phyloP scores from a whole-genome alignment of 179 eudicot species.

The Sideroxylon spinosum region DNA sequence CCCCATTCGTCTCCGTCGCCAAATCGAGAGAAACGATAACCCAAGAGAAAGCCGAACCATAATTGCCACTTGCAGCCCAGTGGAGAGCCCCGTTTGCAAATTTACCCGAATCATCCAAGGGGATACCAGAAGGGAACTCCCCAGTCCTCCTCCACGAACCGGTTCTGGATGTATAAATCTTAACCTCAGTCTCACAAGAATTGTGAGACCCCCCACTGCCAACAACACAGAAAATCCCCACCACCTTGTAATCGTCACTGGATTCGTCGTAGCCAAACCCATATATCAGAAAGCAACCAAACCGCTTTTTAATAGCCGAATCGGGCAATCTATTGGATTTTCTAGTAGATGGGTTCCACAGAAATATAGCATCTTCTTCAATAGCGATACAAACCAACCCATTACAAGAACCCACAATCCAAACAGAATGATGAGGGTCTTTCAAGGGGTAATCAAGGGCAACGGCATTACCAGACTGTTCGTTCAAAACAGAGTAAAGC shows the following conservation, averaged over 20 bases:
- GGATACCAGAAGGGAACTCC: slow-evolving; percentile 16
- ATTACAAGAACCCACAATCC: slow-evolving; percentile 32
- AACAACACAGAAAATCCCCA: slow-evolving; percentile 19
- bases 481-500: slow-evolving; percentile 8
- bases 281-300: slow-evolving; percentile 3
- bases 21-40: slow-evolving; percentile 31
- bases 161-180: slow-evolving; percentile 23
- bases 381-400: slow-evolving; percentile 30
- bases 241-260: slow-evolving; percentile 36
- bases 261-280: slow-evolving; percentile 32
- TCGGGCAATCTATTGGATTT: slow-evolving; percentile 24
- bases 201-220: not conserved
- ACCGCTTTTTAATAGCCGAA: not conserved
- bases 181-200: slow-evolving; percentile 19
- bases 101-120: slow-evolving; percentile 22
- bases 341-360: slow-evolving; percentile 38
- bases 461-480: not conserved
- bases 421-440: slow-evolving; percentile 7
- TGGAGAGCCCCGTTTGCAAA: slow-evolving; percentile 32
- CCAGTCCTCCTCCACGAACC: slow-evolving; percentile 30
- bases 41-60: not conserved
- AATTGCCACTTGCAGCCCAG: slow-evolving; percentile 26
- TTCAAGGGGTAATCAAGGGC: slow-evolving; percentile 21
- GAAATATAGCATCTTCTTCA: slow-evolving; percentile 9
- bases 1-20: slow-evolving; percentile 21